A percentile compares a stretch with the other conserved stretches of the same genome.
Evolutionary conservation across 306 rosid genomes (phyloP).

Genomic region (Prunus kanzakura): DNA sequence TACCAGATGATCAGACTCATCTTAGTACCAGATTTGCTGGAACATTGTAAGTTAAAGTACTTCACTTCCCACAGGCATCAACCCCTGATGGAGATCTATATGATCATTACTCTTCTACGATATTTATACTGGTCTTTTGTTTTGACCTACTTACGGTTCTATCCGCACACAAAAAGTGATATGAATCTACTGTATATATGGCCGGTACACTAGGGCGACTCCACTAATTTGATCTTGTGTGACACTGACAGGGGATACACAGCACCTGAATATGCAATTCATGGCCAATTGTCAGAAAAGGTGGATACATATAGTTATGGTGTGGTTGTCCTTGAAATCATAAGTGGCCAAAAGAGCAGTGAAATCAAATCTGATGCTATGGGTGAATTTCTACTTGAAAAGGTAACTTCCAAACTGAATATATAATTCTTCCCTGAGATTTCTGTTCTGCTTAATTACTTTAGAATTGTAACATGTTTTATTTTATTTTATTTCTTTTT

Average conservation of each 20-base stretch:
- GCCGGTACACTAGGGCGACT: background rate
- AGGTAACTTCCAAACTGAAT: constrained; percentile 30
- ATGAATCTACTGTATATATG: background rate
- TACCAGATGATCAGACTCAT: constrained; percentile 59
- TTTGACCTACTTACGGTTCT: too few relatives aligned
- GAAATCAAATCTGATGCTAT: constrained; percentile 34
- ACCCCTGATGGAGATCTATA: background rate
- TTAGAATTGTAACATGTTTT: background rate
- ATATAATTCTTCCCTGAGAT: background rate
- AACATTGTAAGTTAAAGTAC: constrained; percentile 48
- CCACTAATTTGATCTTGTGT: background rate
- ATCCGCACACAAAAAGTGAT: too few relatives aligned
- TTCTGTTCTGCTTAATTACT: background rate
- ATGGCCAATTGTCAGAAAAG: constrained; percentile 70
- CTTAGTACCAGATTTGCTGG: constrained; percentile 71
- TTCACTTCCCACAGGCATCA: background rate
- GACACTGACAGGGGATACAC: constrained; percentile 50
- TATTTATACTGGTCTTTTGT: too few relatives aligned
- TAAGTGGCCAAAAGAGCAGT: constrained; percentile 55
- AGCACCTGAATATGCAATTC: constrained; percentile 77
- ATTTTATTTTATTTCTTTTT: background rate
- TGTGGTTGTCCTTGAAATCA: constrained; percentile 59
- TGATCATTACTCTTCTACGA: background rate
- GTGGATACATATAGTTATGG: constrained; percentile 74
- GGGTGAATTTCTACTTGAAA: constrained; percentile 62